These are phyloP conservation scores for Neonectria faginata DNA, from an alignment of 2,329 filamentous ascomycete species.

Conservation along the genomic window DNA sequence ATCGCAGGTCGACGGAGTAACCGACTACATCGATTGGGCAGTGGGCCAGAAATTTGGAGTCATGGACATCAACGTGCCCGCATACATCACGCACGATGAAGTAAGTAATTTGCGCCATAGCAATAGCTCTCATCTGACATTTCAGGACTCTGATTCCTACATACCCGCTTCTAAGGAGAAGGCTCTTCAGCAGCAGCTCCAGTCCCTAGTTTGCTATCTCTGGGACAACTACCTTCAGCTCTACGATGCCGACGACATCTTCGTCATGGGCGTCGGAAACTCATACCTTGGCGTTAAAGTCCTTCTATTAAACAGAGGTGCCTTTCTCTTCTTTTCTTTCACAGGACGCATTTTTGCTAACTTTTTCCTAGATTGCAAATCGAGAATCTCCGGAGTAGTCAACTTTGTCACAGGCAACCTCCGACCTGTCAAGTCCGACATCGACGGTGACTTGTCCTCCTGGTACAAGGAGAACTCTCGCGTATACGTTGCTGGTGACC, in stretches of 20 bases:
- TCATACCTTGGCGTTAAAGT: constrained; percentile 87
- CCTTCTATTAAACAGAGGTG: constrained; percentile 81
- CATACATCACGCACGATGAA: constrained; percentile 74
- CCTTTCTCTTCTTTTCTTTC: constrained; percentile 24
- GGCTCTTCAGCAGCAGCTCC: constrained; percentile 68
- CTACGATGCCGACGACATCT: constrained; percentile 77
- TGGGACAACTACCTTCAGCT: constrained; percentile 98
- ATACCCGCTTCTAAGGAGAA: constrained; percentile 59
- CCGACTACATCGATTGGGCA: constrained; percentile 88
- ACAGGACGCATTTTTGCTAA: constrained; percentile 24
- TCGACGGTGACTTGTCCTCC: constrained; percentile 74
- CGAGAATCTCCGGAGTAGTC: constrained; percentile 76
- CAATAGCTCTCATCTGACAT: constrained; percentile 29
- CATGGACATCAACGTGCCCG: constrained; percentile 92
- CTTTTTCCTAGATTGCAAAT: constrained; percentile 67
- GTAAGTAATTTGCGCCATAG: constrained; percentile 53
- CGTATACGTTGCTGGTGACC: constrained; percentile 80
- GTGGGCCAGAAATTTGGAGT: constrained; percentile 80
- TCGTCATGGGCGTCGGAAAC: constrained; percentile 90
- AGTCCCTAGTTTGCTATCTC: constrained; percentile 84
- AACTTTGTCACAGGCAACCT: constrained; percentile 85
- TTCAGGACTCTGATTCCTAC: constrained; percentile 61
- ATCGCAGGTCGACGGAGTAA: constrained; percentile 80
- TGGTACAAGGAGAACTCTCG: constrained; percentile 90
- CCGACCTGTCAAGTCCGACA: constrained; percentile 82